Evolutionary conservation across 495 filamentous ascomycete genomes (phyloP), one percentile per base, ranked within the genome.

Genomic region (Penicillium arizonense): DNA sequence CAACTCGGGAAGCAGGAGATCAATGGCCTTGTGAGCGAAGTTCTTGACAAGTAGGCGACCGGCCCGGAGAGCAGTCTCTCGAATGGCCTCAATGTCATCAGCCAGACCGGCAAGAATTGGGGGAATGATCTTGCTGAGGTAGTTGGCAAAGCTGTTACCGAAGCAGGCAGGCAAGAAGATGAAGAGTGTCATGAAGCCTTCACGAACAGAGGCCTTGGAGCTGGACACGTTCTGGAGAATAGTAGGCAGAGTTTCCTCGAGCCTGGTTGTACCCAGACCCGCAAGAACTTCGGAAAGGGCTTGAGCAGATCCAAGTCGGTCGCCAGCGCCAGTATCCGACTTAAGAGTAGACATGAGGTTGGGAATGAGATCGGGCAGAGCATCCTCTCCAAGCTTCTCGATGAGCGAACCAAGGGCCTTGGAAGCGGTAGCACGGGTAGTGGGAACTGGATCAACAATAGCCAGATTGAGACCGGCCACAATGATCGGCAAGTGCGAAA

Each of bases 121-220:
- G 3, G 94, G 94, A 63, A 98, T 97, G 62, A 98, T 96, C 64
- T 86, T 90, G 78, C 86, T 88, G 45, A 98, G 87, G 63, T 98
- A 98, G 63, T 88, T 87, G 55, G 94, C 89, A 67, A 98, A 98
- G 74, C 91, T 96, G 78, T 97, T 97, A 58, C 94, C 94, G 65
- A 98, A 98, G 72, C 94, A 98, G 50, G 95, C 95, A 14, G 94
- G 94, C 72, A 98, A 83, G 79, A 96, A 98, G 57, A 98, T 97
- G 73, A 98, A 98, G 36, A 98, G 81, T 24, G 94, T 96, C 94
- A 98, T 98, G 78, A 97, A 98, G 33, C 94, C 94, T 77, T 98
- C 94, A 53, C 94, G 85, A 52, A 97, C 89, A 55, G 90, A 80
- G 16, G 94, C 70, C 69, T 96, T 97, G 45, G 89, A 80, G 62